phyloP scores from a whole-genome alignment of 352 stramenopile genomes.

The Phytopythium aichiense region DNA sequence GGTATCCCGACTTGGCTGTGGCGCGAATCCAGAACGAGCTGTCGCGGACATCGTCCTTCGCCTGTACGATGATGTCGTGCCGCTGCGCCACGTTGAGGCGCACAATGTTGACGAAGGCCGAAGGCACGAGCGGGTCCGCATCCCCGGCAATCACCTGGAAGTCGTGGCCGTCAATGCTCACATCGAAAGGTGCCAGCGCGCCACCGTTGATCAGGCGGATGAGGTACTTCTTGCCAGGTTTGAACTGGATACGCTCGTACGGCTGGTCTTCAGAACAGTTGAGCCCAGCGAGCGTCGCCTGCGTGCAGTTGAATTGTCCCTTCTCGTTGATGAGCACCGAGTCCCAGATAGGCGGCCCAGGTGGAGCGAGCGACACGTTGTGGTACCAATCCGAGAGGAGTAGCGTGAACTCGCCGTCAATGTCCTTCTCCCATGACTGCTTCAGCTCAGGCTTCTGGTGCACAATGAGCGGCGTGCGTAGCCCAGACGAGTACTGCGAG shows the following conservation, averaged over 20 bases:
- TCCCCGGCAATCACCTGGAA: constrained; percentile 38
- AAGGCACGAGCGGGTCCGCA: constrained; percentile 28
- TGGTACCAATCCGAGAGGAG: constrained; percentile 43
- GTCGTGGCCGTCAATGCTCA: constrained; percentile 38
- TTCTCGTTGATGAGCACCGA: constrained; percentile 39
- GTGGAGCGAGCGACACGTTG: constrained; percentile 13
- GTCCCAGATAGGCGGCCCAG: constrained; percentile 31
- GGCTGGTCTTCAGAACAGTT: constrained; percentile 20
- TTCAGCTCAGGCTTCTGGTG: constrained; percentile 18
- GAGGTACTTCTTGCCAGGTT: constrained; percentile 28
- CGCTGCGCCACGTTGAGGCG: constrained; percentile 33
- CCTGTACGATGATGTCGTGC: constrained; percentile 32
- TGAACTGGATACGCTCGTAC: constrained; percentile 25
- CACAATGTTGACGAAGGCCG: constrained; percentile 24
- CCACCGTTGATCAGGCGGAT: constrained; percentile 40
- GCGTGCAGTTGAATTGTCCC: constrained; percentile 36
- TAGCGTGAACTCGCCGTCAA: constrained; percentile 34
- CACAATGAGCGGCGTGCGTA: constrained; percentile 38
- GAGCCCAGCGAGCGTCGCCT: constrained; percentile 14
- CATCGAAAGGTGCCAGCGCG: constrained; percentile 36
- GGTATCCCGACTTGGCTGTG: constrained; percentile 17
- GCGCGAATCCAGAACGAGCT: constrained; percentile 33
- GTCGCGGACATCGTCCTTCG: constrained; percentile 14
- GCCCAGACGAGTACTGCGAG: constrained; percentile 36
- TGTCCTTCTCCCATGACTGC: constrained; percentile 27